These are phyloP conservation scores for Phytophthora boehmeriae DNA, from an alignment of 352 stramenopile genomes.

Conservation along the genomic window DNA sequence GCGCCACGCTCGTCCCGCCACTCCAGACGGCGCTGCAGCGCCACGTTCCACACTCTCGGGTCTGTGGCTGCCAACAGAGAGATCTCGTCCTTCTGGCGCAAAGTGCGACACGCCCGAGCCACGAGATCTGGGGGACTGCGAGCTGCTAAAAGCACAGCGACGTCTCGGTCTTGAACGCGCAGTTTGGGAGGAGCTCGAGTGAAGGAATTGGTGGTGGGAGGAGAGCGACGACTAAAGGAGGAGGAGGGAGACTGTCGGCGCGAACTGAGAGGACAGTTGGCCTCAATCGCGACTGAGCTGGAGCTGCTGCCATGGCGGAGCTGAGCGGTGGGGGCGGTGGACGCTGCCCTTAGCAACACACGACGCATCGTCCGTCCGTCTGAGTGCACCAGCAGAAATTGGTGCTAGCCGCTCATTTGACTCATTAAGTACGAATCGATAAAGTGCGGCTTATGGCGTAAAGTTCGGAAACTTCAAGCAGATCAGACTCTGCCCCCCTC, in stretches of 20 bases:
- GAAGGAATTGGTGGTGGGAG: not conserved
- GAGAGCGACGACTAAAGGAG: not conserved
- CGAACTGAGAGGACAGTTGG: too few relatives aligned
- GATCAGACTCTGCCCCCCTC: not conserved
- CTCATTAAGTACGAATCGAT: too few relatives aligned
- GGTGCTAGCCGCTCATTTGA: conserved; percentile 6
- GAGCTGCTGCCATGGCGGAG: too few relatives aligned
- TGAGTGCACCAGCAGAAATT: not conserved
- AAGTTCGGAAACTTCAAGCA: too few relatives aligned
- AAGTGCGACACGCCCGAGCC: conserved; percentile 36
- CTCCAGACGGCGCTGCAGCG: conserved; percentile 58
- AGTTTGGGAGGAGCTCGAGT: conserved; percentile 9
- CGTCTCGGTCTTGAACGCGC: conserved; percentile 33
- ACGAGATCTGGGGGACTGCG: conserved; percentile 39
- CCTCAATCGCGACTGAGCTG: too few relatives aligned
- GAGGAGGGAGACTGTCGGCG: not conserved
- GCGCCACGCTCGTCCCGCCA: conserved; percentile 51
- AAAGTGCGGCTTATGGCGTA: too few relatives aligned
- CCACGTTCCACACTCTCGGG: conserved; percentile 59
- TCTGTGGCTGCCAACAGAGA: conserved; percentile 54
- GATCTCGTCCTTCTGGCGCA: conserved; percentile 49
- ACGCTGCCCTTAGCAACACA: too few relatives aligned
- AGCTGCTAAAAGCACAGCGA: conserved; percentile 44
- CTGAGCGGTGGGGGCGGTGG: too few relatives aligned
- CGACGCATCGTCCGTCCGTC: too few relatives aligned